These are phyloP conservation scores for Fusarium metavorans DNA, from an alignment of 2,329 filamentous ascomycete species.

Conservation along the genomic window DNA sequence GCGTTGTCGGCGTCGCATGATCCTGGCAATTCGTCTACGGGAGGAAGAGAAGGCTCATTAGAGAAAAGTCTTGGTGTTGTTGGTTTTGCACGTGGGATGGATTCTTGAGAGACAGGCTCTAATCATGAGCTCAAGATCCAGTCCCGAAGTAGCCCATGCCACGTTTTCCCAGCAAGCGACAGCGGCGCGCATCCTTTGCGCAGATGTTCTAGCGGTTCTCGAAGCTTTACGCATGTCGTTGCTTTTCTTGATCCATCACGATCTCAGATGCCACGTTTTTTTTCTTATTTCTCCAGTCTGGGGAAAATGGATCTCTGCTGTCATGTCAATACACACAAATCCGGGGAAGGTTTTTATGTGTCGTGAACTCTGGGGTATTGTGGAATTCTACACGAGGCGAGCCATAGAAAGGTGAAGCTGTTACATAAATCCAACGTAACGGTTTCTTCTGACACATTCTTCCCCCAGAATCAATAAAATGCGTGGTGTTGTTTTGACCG, in stretches of 20 bases:
- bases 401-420: conserved; percentile 37
- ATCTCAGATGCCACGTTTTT: conserved; percentile 4
- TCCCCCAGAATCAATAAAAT: neutral
- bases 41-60: neutral
- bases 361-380: conserved; percentile 36
- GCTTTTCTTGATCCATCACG: neutral
- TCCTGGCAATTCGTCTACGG: neutral
- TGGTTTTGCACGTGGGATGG: conserved; percentile 26
- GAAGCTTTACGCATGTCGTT: conserved; percentile 14
- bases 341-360: conserved; percentile 17
- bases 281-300: conserved; percentile 7
- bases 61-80: neutral
- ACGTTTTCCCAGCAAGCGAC: conserved; percentile 9
- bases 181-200: neutral
- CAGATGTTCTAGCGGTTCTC: neutral
- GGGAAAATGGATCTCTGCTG: conserved; percentile 27
- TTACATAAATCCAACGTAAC: conserved; percentile 45
- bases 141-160: conserved; percentile 18
- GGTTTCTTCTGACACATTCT: conserved; percentile 15
- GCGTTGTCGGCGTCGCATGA: neutral
- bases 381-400: conserved; percentile 20
- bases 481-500: neutral
- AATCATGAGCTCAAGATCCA: conserved; percentile 38
- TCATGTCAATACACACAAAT: neutral
- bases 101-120: conserved; percentile 3